Conservation (phyloP, 352 stramenopile species). For the Pythium coloratum region DNA sequence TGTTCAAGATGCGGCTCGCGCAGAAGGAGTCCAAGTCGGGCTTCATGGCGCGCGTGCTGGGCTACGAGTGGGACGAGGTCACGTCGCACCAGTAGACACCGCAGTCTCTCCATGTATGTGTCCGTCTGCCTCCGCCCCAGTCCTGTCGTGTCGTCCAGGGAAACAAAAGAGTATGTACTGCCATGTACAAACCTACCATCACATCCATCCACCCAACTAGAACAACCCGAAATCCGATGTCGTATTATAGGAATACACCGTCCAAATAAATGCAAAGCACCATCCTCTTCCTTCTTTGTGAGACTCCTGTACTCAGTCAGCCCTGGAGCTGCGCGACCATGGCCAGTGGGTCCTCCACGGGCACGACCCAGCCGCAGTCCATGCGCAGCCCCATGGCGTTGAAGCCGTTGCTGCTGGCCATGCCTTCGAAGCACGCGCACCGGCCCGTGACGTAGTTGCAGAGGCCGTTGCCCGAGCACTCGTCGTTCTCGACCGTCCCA, state of each 20-base stretch:
- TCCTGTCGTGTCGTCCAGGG: not conserved
- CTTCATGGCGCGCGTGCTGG: conserved; percentile 79
- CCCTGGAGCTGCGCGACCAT: conserved; percentile 27
- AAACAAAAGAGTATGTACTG: not conserved
- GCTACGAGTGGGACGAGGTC: conserved; percentile 87
- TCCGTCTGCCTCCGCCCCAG: not conserved
- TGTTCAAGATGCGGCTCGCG: conserved; percentile 83
- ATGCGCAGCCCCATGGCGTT: conserved; percentile 46
- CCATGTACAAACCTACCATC: not conserved
- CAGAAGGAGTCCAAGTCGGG: conserved; percentile 85
- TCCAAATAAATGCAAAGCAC: not conserved
- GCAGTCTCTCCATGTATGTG: not conserved
- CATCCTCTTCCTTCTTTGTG: conserved; percentile 2
- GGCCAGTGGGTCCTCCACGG: conserved; percentile 42
- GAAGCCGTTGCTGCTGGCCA: conserved; percentile 61
- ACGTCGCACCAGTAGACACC: conserved; percentile 27
- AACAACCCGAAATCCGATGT: not conserved
- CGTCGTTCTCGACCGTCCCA: conserved; percentile 66
- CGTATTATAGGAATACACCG: conserved; percentile 2
- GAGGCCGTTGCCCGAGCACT: conserved; percentile 75
- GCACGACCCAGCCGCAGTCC: conserved; percentile 65
- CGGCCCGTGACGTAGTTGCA: conserved; percentile 54
- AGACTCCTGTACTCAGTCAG: conserved; percentile 9
- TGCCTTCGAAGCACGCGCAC: conserved; percentile 71
- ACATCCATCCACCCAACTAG: not conserved